These are phyloP conservation scores for Candida alai DNA, from an alignment of 805 yeast genomes.

Conservation along the genomic window DNA sequence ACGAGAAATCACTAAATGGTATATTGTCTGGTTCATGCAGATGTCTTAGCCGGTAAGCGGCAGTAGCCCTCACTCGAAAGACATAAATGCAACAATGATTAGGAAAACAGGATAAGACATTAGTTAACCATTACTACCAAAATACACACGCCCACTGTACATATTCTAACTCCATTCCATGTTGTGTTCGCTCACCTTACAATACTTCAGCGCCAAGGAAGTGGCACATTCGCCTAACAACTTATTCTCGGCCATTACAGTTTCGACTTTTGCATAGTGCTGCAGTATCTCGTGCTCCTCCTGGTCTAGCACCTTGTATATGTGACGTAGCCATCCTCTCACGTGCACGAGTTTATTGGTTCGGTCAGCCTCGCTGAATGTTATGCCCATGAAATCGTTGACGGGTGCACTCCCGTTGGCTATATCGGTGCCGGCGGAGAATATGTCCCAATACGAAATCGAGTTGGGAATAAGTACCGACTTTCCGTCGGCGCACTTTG, in stretches of 20 bases:
- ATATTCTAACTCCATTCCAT: conserved; percentile 5
- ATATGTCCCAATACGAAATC: conserved; percentile 21
- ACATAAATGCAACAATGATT: too few species aligned
- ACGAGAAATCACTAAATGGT: too few species aligned
- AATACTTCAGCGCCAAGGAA: conserved; percentile 7
- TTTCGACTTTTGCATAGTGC: conserved; percentile 2
- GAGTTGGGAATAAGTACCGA: conserved; percentile 30
- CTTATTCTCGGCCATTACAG: conserved; percentile 5
- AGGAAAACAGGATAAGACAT: too few species aligned
- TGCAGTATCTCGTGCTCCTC: background rate
- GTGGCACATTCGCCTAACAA: conserved; percentile 8
- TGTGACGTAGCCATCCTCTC: conserved; percentile 17
- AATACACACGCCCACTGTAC: too few species aligned
- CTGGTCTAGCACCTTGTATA: conserved; percentile 7
- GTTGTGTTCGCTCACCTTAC: conserved; percentile 2
- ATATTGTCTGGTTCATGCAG: too few species aligned
- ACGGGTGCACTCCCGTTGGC: conserved; percentile 2
- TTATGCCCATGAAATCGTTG: conserved; percentile 21
- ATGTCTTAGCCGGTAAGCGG: too few species aligned
- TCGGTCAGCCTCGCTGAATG: conserved; percentile 26
- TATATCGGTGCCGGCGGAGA: background rate
- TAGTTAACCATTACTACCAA: too few species aligned
- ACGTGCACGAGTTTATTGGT: conserved; percentile 23
- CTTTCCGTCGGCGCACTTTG: conserved; percentile 14
- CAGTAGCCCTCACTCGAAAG: too few species aligned